These are phyloP conservation scores for Myochromella boudieri DNA, from an alignment of 768 basidiomycete genomes.

Conservation along the genomic window DNA sequence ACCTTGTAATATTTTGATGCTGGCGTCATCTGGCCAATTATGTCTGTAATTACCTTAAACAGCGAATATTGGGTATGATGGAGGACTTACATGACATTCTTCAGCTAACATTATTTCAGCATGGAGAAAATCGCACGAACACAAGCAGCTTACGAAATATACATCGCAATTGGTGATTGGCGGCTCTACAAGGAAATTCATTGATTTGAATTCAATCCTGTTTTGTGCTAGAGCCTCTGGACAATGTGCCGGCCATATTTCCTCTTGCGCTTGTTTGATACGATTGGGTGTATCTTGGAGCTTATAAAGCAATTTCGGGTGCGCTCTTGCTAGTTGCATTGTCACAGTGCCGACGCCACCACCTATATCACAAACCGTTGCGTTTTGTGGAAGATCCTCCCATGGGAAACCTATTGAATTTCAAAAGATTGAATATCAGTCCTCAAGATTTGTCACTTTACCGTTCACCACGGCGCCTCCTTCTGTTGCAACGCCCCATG, in stretches of 20 bases:
- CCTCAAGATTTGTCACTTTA: constrained; percentile 2
- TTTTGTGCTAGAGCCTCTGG: constrained; percentile 35
- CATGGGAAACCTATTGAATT: constrained; percentile 32
- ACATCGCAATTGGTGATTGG: constrained; percentile 36
- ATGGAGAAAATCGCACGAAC: background rate
- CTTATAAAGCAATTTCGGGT: constrained; percentile 33
- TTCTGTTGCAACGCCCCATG: constrained; percentile 26
- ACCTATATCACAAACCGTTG: constrained; percentile 39
- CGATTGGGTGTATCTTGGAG: constrained; percentile 36
- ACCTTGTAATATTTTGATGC: constrained; percentile 33
- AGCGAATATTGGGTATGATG: background rate
- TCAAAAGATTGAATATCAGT: background rate
- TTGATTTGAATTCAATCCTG: constrained; percentile 33
- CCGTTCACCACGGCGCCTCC: constrained; percentile 21
- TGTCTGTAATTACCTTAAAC: no score
- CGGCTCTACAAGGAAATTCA: constrained; percentile 38
- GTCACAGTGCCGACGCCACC: constrained; percentile 36
- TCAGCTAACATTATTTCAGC: constrained; percentile 23
- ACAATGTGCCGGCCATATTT: constrained; percentile 31
- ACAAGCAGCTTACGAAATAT: constrained; percentile 35
- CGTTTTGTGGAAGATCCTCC: constrained; percentile 24
- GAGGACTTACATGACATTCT: constrained; percentile 33
- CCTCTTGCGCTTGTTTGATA: constrained; percentile 28
- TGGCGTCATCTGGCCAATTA: constrained; percentile 39
- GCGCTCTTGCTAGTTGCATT: constrained; percentile 29